phyloP scores from a whole-genome alignment of 805 yeast genomes.

The Ogataea trehaloabstinens region DNA sequence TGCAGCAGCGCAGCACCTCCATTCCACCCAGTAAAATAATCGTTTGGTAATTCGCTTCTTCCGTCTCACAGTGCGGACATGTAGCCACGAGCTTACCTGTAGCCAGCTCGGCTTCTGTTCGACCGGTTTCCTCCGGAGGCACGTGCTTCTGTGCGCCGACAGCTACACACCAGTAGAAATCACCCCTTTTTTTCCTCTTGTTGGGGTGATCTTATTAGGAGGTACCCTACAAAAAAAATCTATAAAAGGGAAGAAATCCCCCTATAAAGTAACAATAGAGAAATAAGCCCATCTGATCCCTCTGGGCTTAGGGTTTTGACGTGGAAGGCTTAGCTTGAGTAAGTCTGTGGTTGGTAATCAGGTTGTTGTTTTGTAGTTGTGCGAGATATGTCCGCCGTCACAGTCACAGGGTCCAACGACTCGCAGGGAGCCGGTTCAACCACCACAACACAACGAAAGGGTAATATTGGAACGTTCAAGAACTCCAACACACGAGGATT shows the following conservation, averaged over 20 bases:
- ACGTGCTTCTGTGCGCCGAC: too few relatives aligned
- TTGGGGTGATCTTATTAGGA: neutral
- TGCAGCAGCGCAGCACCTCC: too few relatives aligned
- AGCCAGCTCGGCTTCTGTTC: too few relatives aligned
- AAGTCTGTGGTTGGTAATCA: too few relatives aligned
- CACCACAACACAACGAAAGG: conserved; percentile 31
- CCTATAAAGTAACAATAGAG: neutral
- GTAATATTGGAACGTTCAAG: conserved; percentile 42
- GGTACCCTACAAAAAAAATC: conserved; percentile 1
- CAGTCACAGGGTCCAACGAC: conserved; percentile 28
- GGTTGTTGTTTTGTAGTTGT: too few relatives aligned
- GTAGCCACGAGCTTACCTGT: too few relatives aligned
- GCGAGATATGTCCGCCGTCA: conserved; percentile 37
- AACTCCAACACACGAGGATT: conserved; percentile 29
- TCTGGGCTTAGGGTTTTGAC: too few relatives aligned
- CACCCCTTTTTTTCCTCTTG: neutral
- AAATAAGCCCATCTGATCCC: neutral
- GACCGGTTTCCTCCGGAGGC: too few relatives aligned
- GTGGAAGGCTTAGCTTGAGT: too few relatives aligned
- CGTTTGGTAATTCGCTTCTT: too few relatives aligned
- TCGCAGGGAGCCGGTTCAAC: conserved; percentile 9
- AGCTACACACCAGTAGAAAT: neutral
- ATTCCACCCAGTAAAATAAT: too few relatives aligned
- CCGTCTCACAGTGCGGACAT: too few relatives aligned
- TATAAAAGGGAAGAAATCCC: neutral